Conservation (phyloP, 805 yeast species). For the Saccharomycopsis sp. region DNA sequence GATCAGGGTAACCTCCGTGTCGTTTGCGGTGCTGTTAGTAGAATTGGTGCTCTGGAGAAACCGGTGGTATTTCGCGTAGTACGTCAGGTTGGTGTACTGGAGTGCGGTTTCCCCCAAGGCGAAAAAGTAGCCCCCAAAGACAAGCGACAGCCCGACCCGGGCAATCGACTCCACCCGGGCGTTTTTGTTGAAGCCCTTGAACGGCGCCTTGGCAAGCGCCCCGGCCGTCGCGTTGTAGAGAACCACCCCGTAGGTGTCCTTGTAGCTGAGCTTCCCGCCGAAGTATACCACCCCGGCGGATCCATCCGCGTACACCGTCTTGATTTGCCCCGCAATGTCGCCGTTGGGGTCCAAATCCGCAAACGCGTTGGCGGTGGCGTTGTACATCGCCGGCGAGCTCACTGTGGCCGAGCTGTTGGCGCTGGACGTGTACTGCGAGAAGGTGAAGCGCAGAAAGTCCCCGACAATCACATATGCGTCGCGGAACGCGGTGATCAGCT, state of each 20-base stretch:
- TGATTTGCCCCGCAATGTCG: constrained; percentile 32
- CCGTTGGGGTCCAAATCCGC: constrained; percentile 15
- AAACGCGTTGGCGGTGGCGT: constrained; percentile 8
- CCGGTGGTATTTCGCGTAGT: constrained; percentile 11
- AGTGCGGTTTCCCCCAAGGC: constrained; percentile 49
- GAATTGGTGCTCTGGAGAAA: constrained; percentile 23
- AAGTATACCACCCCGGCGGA: constrained; percentile 50
- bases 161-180: constrained; percentile 58
- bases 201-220: constrained; percentile 45
- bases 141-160: constrained; percentile 42
- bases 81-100: constrained; percentile 26
- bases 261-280: constrained; percentile 70
- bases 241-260: constrained; percentile 51
- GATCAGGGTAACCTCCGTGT: constrained; percentile 35
- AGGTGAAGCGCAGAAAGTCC: constrained; percentile 2
- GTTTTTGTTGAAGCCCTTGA: constrained; percentile 66
- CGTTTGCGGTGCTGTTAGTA: constrained; percentile 28
- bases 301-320: constrained; percentile 41
- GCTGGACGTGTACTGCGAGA: background rate
- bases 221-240: constrained; percentile 48
- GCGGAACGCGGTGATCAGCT: constrained; percentile 5
- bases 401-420: background rate
- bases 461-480: constrained; percentile 17
- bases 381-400: constrained; percentile 9
- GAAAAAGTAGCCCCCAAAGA: constrained; percentile 76